Conservation (phyloP, 177 flowering plant genomes). For the Vitis hybrid region DNA sequence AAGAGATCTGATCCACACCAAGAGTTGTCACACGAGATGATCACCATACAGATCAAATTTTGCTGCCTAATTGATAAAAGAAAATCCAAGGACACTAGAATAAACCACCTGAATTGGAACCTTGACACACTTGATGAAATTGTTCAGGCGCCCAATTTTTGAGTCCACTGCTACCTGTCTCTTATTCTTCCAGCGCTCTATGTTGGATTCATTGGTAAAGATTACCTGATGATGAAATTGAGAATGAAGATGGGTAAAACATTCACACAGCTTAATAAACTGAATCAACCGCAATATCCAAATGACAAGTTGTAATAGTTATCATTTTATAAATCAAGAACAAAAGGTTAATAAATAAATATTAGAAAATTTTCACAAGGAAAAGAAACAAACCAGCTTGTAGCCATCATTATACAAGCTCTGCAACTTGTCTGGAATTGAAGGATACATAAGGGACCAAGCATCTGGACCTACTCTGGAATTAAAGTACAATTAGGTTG, state of each 20-base stretch:
- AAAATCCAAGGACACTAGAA: background rate
- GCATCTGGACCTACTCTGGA: constrained; percentile 86
- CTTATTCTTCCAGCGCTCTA: constrained; percentile 91
- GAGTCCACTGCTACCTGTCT: constrained; percentile 91
- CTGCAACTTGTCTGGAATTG: constrained; percentile 83
- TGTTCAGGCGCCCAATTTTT: constrained; percentile 82
- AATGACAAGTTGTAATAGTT: background rate
- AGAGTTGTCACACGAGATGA: too few species aligned
- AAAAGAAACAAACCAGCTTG: constrained; percentile 68
- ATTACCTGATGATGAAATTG: constrained; percentile 51
- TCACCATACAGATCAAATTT: too few species aligned
- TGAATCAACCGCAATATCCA: background rate
- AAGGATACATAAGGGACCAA: constrained; percentile 90
- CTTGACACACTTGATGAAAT: constrained; percentile 64
- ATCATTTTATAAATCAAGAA: background rate
- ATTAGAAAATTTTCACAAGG: background rate
- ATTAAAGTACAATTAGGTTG: constrained; percentile 14
- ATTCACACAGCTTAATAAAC: background rate
- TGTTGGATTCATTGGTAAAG: constrained; percentile 96
- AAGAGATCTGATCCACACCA: too few species aligned
- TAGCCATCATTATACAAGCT: constrained; percentile 78
- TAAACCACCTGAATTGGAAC: constrained; percentile 79
- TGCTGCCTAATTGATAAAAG: background rate
- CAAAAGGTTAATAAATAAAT: background rate
- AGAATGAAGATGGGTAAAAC: background rate